Conservation (phyloP, 352 stramenopile genomes). For the Blastocystis sp. region DNA sequence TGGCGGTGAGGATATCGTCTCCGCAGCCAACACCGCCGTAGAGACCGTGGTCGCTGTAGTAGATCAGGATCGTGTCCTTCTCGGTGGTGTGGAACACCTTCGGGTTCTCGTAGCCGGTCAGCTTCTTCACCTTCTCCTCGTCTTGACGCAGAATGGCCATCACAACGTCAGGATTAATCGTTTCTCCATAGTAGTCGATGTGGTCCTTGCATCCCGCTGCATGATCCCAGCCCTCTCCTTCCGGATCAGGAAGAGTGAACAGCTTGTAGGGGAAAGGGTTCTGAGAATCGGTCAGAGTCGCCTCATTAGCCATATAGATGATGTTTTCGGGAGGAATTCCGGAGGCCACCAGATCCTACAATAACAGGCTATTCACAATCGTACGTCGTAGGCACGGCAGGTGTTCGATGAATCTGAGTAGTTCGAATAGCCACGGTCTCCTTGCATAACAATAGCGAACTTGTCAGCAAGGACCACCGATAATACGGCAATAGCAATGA, state of each 20-base stretch:
- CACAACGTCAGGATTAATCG: neutral
- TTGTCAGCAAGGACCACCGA: neutral
- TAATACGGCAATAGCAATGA: neutral
- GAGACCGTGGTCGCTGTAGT: conserved; percentile 15
- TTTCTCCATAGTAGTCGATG: neutral
- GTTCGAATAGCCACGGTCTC: conserved; percentile 26
- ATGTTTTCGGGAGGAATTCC: conserved; percentile 37
- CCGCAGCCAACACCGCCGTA: neutral
- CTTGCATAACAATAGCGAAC: conserved; percentile 42
- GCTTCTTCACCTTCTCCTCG: neutral
- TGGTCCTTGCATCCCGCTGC: neutral
- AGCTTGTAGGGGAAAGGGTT: conserved; percentile 29
- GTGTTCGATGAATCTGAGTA: conserved; percentile 39
- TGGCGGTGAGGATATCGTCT: neutral
- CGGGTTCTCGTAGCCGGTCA: neutral
- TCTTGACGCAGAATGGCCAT: neutral
- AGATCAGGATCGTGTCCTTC: conserved; percentile 34
- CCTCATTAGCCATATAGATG: neutral
- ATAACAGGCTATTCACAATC: too few relatives aligned
- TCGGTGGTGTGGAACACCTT: conserved; percentile 31
- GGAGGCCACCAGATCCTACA: neutral
- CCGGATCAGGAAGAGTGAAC: neutral
- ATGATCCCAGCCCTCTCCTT: neutral
- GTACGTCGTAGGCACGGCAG: conserved; percentile 32
- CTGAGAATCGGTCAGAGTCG: neutral